These are phyloP conservation scores for Starmerella roubikii DNA, from an alignment of 805 yeast species.

Conservation along the genomic window DNA sequence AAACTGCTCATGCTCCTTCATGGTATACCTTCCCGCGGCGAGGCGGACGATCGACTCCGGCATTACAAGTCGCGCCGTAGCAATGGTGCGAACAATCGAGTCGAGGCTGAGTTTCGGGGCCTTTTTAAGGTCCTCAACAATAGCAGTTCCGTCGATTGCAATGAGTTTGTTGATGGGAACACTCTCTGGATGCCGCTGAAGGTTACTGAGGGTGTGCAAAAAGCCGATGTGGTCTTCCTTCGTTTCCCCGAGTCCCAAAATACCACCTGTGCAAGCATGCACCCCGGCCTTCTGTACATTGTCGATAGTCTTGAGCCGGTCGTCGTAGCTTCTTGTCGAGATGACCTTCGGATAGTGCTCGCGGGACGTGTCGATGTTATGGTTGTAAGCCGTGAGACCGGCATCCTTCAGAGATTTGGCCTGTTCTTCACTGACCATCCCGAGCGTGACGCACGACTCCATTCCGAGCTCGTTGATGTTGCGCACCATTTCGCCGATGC, in stretches of 20 bases:
- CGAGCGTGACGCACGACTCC: slow-evolving; percentile 71
- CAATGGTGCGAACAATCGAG: slow-evolving; percentile 51
- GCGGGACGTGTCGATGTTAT: slow-evolving; percentile 66
- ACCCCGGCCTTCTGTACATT: slow-evolving; percentile 53
- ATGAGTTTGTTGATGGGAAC: slow-evolving; percentile 68
- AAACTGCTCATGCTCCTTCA: slow-evolving; percentile 65
- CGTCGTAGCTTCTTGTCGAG: slow-evolving; percentile 57
- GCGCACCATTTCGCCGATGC: slow-evolving; percentile 50
- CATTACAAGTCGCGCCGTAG: slow-evolving; percentile 65
- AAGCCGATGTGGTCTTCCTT: slow-evolving; percentile 58
- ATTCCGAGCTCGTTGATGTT: slow-evolving; percentile 50
- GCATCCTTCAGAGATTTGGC: slow-evolving; percentile 46
- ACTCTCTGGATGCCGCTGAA: slow-evolving; percentile 66
- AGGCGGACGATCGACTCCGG: slow-evolving; percentile 56
- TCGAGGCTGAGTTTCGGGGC: slow-evolving; percentile 37
- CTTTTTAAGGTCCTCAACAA: slow-evolving; percentile 36
- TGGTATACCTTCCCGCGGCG: slow-evolving; percentile 72
- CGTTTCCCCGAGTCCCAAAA: slow-evolving; percentile 65
- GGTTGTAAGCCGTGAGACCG: slow-evolving; percentile 72
- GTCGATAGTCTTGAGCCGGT: slow-evolving; percentile 50
- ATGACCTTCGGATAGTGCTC: slow-evolving; percentile 65
- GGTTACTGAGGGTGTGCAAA: slow-evolving; percentile 48
- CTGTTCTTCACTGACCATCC: slow-evolving; percentile 61
- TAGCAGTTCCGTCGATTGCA: slow-evolving; percentile 69
- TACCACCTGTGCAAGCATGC: slow-evolving; percentile 67